phyloP scores from a whole-genome alignment of 305 asterid species.

The Fraxinus latifolia region DNA sequence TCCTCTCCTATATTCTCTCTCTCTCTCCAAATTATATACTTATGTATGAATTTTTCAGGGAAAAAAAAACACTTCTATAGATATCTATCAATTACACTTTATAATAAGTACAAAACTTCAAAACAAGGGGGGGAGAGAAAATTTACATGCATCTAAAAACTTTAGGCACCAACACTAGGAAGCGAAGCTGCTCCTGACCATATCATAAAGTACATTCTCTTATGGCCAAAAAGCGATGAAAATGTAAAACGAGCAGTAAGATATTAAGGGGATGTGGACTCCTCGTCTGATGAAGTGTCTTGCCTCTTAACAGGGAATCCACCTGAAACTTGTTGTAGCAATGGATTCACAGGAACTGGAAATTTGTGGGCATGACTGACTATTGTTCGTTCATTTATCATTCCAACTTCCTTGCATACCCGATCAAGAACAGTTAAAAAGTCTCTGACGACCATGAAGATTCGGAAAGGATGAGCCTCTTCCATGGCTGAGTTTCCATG shows the following conservation, averaged over 20 bases:
- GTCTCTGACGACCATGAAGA: slow-evolving; percentile 87
- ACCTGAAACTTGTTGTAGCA: slow-evolving; percentile 43
- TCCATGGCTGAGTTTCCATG: slow-evolving; percentile 91
- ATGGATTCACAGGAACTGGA: slow-evolving; percentile 85
- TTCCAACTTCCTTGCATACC: slow-evolving; percentile 88
- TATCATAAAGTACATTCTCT: slow-evolving; percentile 30
- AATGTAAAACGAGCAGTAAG: slow-evolving; percentile 2
- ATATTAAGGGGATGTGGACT: slow-evolving; percentile 28
- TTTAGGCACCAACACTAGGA: slow-evolving; percentile 28
- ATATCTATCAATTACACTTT: slow-evolving; percentile 23
- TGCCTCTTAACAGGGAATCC: slow-evolving; percentile 35
- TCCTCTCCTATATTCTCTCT: background rate
- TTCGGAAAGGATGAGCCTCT: slow-evolving; percentile 89
- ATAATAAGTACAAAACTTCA: slow-evolving; percentile 37
- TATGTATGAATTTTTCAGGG: background rate
- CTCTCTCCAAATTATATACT: background rate
- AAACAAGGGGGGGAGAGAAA: background rate
- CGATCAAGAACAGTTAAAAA: slow-evolving; percentile 67
- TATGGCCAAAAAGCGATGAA: slow-evolving; percentile 23
- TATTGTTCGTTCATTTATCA: slow-evolving; percentile 71
- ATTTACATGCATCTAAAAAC: slow-evolving; percentile 28
- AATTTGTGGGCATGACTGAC: slow-evolving; percentile 66
- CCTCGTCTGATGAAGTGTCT: slow-evolving; percentile 46
- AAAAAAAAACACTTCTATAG: slow-evolving; percentile 27
- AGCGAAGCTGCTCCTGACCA: slow-evolving; percentile 33